These are phyloP conservation scores for Peniophora sp. DNA, from an alignment of 1,284 basidiomycete genomes.

Conservation along the genomic window DNA sequence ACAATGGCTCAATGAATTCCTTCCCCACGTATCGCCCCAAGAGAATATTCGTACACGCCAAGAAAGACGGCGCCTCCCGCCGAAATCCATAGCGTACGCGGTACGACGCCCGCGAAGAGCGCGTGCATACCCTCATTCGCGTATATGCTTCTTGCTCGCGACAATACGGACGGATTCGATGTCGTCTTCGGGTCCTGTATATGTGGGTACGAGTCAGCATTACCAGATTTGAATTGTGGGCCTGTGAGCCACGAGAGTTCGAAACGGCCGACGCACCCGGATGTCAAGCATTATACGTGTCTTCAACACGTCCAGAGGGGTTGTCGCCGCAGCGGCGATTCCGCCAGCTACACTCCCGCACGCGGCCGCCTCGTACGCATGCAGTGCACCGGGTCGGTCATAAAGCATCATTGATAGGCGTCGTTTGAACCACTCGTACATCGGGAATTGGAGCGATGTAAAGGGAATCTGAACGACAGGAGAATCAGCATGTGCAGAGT, in stretches of 20 bases:
- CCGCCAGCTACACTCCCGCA: slow-evolving; percentile 93
- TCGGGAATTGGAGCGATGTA: slow-evolving; percentile 94
- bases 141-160: slow-evolving; percentile 62
- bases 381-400: slow-evolving; percentile 42
- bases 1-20: neutral
- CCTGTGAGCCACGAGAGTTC: too few species aligned
- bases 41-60: slow-evolving; percentile 82
- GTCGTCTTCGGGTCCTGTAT: slow-evolving; percentile 40
- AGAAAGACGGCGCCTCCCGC: slow-evolving; percentile 96
- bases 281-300: slow-evolving; percentile 96
- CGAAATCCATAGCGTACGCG: slow-evolving; percentile 93
- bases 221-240: neutral
- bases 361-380: slow-evolving; percentile 79
- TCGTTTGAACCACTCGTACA: slow-evolving; percentile 87
- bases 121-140: slow-evolving; percentile 65
- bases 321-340: slow-evolving; percentile 84
- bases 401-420: slow-evolving; percentile 44
- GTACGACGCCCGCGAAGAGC: slow-evolving; percentile 84
- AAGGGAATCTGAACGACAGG: slow-evolving; percentile 77
- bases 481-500: slow-evolving; percentile 1
- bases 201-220: neutral
- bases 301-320: slow-evolving; percentile 95
- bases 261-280: slow-evolving; percentile 34
- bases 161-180: slow-evolving; percentile 44
- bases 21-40: slow-evolving; percentile 3